A percentile compares a stretch with the other conserved stretches of the same genome.
These are phyloP conservation scores for Elsinoe perseae DNA, from an alignment of 2,329 filamentous ascomycete genomes.

Conservation along the genomic window DNA sequence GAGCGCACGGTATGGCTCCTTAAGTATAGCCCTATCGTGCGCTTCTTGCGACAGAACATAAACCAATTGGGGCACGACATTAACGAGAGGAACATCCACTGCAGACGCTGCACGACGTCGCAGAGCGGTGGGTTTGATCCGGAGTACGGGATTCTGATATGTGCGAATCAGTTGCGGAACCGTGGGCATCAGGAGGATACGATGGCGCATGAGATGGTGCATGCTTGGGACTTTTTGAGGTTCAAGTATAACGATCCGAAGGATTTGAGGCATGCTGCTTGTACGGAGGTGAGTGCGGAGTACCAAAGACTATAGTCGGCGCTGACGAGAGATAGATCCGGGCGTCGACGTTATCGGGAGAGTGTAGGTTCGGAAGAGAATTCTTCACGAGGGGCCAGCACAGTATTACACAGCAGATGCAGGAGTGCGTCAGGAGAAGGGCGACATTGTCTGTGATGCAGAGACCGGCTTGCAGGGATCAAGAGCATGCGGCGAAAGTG, in stretches of 20 bases:
- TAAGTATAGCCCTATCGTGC: slow-evolving; percentile 73
- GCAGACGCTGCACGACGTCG: slow-evolving; percentile 65
- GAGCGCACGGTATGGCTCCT: slow-evolving; percentile 76
- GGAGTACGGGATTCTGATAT: slow-evolving; percentile 79
- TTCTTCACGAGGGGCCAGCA: slow-evolving; percentile 78
- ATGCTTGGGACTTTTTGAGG: slow-evolving; percentile 19
- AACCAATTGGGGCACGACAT: slow-evolving; percentile 68
- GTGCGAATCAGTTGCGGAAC: slow-evolving; percentile 81
- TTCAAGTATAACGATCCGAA: slow-evolving; percentile 75
- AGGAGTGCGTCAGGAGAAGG: slow-evolving; percentile 77
- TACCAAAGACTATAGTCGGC: neutral
- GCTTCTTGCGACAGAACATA: slow-evolving; percentile 79
- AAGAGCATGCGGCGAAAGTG: slow-evolving; percentile 75
- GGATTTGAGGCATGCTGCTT: slow-evolving; percentile 83
- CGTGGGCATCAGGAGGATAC: slow-evolving; percentile 74
- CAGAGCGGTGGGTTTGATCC: slow-evolving; percentile 80
- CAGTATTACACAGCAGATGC: slow-evolving; percentile 85
- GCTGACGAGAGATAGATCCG: slow-evolving; percentile 53
- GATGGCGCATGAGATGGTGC: slow-evolving; percentile 22
- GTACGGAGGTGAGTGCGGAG: slow-evolving; percentile 65
- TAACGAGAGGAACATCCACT: slow-evolving; percentile 67
- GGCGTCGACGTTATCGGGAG: slow-evolving; percentile 83
- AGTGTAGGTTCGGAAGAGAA: slow-evolving; percentile 85
- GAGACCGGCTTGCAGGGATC: slow-evolving; percentile 72
- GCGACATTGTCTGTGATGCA: slow-evolving; percentile 73